phyloP scores from a whole-genome alignment of 1,284 basidiomycete species.

The Cutaneotrichosporon dermatis region DNA sequence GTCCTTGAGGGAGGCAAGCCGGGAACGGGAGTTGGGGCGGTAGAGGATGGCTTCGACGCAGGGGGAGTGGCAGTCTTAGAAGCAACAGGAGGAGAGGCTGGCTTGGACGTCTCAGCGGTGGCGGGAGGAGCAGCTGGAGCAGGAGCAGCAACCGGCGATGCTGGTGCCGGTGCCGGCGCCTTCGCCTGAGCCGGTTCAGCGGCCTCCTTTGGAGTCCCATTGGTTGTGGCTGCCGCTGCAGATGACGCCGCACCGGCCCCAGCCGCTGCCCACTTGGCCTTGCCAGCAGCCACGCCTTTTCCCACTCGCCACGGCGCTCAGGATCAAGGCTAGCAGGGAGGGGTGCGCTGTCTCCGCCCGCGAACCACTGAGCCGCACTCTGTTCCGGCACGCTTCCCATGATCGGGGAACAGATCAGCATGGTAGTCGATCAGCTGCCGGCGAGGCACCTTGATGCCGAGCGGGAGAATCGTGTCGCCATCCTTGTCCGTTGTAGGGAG shows the following conservation, averaged over 20 bases:
- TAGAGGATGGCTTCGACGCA: not conserved
- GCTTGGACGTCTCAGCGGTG: not conserved
- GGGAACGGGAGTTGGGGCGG: not conserved
- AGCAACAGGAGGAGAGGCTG: not conserved
- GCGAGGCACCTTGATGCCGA: slow-evolving; percentile 47
- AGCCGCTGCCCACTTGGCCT: not conserved
- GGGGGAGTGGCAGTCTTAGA: not conserved
- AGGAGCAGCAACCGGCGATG: not conserved
- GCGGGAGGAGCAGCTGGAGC: no score
- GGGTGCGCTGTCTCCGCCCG: slow-evolving; percentile 36
- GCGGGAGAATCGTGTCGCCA: slow-evolving; percentile 45
- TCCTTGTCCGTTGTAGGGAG: slow-evolving; percentile 43
- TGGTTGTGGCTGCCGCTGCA: not conserved
- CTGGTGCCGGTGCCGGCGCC: not conserved
- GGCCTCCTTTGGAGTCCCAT: not conserved
- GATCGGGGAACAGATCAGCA: slow-evolving; percentile 49
- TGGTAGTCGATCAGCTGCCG: slow-evolving; percentile 52
- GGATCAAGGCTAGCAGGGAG: slow-evolving; percentile 35
- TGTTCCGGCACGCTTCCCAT: slow-evolving; percentile 42
- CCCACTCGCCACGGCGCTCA: slow-evolving; percentile 28
- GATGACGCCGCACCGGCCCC: not conserved
- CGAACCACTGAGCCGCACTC: slow-evolving; percentile 39
- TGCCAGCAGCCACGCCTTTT: slow-evolving; percentile 13
- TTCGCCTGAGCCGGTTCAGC: not conserved
- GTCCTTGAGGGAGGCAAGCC: slow-evolving; percentile 17